Conservation (phyloP, 2,329 filamentous ascomycete species). For the Albophoma yamanashiensis region DNA sequence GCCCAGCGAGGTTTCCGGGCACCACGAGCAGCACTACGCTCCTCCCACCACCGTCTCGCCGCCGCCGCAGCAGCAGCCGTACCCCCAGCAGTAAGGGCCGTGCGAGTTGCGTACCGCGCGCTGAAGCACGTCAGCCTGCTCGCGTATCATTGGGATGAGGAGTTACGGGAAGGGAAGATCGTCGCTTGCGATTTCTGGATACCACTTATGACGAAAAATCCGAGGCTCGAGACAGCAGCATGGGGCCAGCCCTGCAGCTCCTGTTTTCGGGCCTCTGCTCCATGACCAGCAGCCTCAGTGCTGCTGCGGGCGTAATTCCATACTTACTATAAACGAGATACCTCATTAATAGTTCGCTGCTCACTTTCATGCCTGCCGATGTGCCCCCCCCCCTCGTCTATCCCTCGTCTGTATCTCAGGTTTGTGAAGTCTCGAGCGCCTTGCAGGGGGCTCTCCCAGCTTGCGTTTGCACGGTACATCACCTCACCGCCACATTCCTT, state of each 20-base stretch:
- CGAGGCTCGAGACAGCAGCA: background rate
- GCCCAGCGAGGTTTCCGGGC: background rate
- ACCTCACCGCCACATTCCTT: no score
- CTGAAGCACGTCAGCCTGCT: background rate
- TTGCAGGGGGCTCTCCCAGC: no score
- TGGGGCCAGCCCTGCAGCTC: background rate
- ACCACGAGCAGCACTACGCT: background rate
- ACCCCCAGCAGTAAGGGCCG: background rate
- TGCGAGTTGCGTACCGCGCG: no score
- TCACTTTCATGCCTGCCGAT: background rate
- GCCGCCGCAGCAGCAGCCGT: constrained; percentile 1
- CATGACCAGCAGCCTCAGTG: no score
- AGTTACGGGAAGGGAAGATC: background rate
- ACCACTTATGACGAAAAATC: background rate
- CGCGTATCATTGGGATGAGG: background rate
- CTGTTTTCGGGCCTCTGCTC: background rate
- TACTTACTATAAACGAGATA: background rate
- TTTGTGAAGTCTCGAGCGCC: no score
- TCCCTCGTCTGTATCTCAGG: no score
- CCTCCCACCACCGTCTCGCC: background rate
- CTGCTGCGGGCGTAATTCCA: background rate
- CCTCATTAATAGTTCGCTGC: background rate
- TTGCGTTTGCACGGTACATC: no score
- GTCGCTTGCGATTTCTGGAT: background rate
- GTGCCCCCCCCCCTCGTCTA: background rate